Conservation (phyloP, 176 grass and related monocot species). For the Cenchrus purpureus region DNA sequence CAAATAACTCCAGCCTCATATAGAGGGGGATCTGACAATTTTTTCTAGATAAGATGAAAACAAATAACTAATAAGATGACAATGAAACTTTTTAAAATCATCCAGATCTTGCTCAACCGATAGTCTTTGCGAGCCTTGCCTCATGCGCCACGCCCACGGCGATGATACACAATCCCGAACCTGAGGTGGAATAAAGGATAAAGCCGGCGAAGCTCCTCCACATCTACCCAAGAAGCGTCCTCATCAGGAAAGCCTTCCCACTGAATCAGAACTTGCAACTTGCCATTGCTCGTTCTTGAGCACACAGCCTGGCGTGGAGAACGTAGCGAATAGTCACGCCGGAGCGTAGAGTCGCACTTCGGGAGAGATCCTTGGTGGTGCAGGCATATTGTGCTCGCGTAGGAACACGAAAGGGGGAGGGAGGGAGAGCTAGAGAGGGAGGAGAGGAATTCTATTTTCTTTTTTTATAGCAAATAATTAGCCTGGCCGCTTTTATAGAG, state of each 20-base stretch:
- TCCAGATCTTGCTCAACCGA: background rate
- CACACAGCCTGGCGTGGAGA: background rate
- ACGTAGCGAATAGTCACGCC: background rate
- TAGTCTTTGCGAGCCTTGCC: background rate
- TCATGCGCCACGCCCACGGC: background rate
- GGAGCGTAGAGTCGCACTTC: background rate
- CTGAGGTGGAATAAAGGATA: background rate
- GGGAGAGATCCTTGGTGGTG: background rate
- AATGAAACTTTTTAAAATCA: background rate
- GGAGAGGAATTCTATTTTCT: too few relatives aligned
- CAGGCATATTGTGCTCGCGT: background rate
- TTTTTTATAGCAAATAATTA: too few relatives aligned
- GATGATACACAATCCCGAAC: constrained; percentile 1
- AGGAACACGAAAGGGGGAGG: background rate
- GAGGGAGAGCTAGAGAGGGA: too few relatives aligned
- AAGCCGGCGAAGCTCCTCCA: background rate
- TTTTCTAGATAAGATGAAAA: background rate
- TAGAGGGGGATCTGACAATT: background rate
- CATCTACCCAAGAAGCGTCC: background rate
- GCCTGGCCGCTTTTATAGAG: too few relatives aligned
- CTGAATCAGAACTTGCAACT: background rate
- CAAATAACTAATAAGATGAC: too few relatives aligned
- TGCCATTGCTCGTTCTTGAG: background rate
- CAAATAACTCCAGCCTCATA: background rate
- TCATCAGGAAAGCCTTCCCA: constrained; percentile 20